phyloP scores from a whole-genome alignment of 345 rosid genomes.

The Salix koriyanagi region DNA sequence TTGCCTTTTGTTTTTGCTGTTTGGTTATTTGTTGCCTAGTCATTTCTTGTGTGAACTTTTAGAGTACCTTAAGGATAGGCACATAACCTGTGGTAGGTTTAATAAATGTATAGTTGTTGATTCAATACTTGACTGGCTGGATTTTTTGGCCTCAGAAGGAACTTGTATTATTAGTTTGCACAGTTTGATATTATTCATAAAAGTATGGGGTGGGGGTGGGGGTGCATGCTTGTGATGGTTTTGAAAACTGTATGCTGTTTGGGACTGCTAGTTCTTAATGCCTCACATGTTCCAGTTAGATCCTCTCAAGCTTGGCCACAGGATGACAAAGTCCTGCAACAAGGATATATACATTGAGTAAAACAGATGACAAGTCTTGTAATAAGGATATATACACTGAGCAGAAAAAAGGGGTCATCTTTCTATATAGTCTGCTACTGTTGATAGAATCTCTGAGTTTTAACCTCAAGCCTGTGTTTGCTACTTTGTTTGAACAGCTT shows the following conservation, averaged over 20 bases:
- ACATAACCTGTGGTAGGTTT: neutral
- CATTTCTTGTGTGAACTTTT: neutral
- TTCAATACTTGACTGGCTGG: neutral
- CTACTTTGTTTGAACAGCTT: slow-evolving; percentile 55
- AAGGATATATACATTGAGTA: neutral
- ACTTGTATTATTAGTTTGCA: neutral
- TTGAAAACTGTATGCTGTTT: neutral
- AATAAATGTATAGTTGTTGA: neutral
- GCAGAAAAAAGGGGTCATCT: neutral
- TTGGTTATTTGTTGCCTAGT: neutral
- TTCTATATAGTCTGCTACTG: neutral
- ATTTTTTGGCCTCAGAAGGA: neutral
- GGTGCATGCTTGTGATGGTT: neutral
- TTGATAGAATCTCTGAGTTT: neutral
- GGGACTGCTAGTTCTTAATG: neutral
- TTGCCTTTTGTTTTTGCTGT: neutral
- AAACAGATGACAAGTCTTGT: neutral
- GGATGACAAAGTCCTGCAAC: neutral
- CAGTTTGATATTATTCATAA: neutral
- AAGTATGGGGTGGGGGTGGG: neutral
- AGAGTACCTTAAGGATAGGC: neutral
- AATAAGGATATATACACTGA: neutral
- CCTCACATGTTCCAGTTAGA: neutral
- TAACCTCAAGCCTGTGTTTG: slow-evolving; percentile 1
- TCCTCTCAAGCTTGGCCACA: neutral